Conservation (phyloP, 345 rosid genomes). For the Nasturtium officinale region DNA sequence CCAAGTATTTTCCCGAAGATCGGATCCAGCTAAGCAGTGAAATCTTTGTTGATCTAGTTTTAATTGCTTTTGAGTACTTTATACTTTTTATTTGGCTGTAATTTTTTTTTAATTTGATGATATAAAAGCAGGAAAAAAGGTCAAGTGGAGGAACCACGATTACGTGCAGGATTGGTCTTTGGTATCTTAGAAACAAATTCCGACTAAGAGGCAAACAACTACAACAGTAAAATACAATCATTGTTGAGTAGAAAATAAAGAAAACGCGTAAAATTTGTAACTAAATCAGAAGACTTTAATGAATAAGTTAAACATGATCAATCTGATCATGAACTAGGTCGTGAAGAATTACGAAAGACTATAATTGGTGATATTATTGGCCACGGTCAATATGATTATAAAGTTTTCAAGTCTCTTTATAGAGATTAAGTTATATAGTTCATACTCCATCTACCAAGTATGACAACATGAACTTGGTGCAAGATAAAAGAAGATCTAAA, state of each 20-base stretch:
- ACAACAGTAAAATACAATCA: background rate
- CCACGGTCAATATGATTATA: background rate
- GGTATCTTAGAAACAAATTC: background rate
- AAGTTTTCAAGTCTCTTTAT: background rate
- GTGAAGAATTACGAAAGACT: background rate
- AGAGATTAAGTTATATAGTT: background rate
- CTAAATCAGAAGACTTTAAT: background rate
- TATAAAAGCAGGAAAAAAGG: background rate
- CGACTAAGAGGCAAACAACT: background rate
- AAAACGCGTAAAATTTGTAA: background rate
- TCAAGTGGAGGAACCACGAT: background rate
- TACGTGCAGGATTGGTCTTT: constrained; percentile 2
- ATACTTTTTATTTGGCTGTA: background rate
- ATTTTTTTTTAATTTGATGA: background rate
- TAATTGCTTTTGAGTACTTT: constrained; percentile 2
- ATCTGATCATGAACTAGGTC: background rate
- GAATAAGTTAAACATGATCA: background rate
- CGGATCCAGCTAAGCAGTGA: constrained; percentile 20
- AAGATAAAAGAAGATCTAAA: background rate
- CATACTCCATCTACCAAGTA: background rate
- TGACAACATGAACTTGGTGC: background rate
- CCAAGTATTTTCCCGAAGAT: background rate
- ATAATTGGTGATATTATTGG: background rate
- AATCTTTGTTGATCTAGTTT: background rate
- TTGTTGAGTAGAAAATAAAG: background rate